Percentiles rank a stretch among this genome's conserved stretches.
These are phyloP conservation scores for Lichtheimia hyalospora DNA, from an alignment of 371 early-diverging fungal species.

Conservation along the genomic window DNA sequence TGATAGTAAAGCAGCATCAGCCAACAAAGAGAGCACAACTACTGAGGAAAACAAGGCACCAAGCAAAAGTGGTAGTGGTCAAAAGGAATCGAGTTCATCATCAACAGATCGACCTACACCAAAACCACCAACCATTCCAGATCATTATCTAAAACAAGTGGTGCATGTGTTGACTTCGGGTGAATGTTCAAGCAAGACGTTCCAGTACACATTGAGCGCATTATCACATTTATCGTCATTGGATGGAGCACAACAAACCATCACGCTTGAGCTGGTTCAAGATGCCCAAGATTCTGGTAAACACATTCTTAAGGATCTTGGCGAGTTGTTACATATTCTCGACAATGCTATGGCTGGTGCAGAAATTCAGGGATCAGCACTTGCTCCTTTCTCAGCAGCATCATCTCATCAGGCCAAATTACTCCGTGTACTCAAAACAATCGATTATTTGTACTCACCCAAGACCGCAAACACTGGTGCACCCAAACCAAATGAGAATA, in stretches of 20 bases:
- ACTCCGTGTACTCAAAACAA: slow-evolving; percentile 90
- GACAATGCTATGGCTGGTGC: slow-evolving; percentile 56
- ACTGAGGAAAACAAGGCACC: slow-evolving; percentile 6
- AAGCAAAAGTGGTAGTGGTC: not conserved
- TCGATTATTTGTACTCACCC: slow-evolving; percentile 81
- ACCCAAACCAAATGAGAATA: slow-evolving; percentile 10
- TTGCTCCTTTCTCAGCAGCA: slow-evolving; percentile 79
- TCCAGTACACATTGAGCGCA: slow-evolving; percentile 88
- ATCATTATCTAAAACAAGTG: slow-evolving; percentile 73
- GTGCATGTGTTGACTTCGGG: slow-evolving; percentile 89
- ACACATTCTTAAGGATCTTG: slow-evolving; percentile 69
- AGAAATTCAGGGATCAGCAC: slow-evolving; percentile 61
- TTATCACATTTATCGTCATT: slow-evolving; percentile 85
- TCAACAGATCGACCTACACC: slow-evolving; percentile 29
- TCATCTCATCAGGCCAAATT: slow-evolving; percentile 90
- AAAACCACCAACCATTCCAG: slow-evolving; percentile 74
- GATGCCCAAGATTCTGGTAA: slow-evolving; percentile 73
- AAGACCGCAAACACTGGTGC: slow-evolving; percentile 19
- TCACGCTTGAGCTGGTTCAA: slow-evolving; percentile 74
- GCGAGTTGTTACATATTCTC: slow-evolving; percentile 61
- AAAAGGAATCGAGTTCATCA: not conserved
- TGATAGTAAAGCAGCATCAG: not conserved
- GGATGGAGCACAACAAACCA: slow-evolving; percentile 70
- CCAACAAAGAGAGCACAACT: slow-evolving; percentile 3
- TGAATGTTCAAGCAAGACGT: slow-evolving; percentile 91